Evolutionary conservation across 805 yeast genomes (phyloP).

Genomic region (Monosporozyma servazzii): DNA sequence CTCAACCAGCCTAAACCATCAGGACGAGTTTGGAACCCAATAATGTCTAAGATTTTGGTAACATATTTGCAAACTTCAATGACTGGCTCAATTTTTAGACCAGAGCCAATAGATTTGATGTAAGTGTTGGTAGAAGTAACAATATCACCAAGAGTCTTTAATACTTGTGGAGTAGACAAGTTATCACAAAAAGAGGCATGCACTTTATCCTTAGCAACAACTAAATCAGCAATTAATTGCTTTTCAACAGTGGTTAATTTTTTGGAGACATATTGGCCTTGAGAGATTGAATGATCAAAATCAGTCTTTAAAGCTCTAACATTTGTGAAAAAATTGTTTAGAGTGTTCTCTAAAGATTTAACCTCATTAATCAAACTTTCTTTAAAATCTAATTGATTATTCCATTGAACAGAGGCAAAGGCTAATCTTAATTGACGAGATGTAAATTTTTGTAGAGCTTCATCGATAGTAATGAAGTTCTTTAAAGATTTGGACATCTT

Average conservation of each 20-base stretch:
- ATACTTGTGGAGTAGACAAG: conserved; percentile 66
- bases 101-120: conserved; percentile 44
- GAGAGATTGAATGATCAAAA: conserved; percentile 35
- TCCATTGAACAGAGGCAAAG: conserved; percentile 90
- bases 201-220: conserved; percentile 45
- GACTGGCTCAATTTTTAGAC: conserved; percentile 56
- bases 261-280: conserved; percentile 46
- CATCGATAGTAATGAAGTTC: conserved; percentile 89
- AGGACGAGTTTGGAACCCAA: conserved; percentile 67
- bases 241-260: conserved; percentile 50
- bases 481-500: conserved; percentile 94
- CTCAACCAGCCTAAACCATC: conserved; percentile 80
- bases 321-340: conserved; percentile 76
- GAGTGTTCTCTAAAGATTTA: conserved; percentile 58
- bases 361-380: conserved; percentile 71
- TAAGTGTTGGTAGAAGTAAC: conserved; percentile 67
- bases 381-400: conserved; percentile 84
- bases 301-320: conserved; percentile 77
- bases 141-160: conserved; percentile 56
- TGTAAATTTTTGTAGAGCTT: conserved; percentile 64
- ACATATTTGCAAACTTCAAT: conserved; percentile 57
- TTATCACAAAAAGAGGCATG: conserved; percentile 84
- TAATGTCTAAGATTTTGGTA: conserved; percentile 54
- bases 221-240: conserved; percentile 42
- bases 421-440: conserved; percentile 83